A percentile compares a stretch with the other conserved stretches of the same genome.
Evolutionary conservation across 129 eudicot species (phyloP).

Genomic region (Ambrosia artemisiifolia): DNA sequence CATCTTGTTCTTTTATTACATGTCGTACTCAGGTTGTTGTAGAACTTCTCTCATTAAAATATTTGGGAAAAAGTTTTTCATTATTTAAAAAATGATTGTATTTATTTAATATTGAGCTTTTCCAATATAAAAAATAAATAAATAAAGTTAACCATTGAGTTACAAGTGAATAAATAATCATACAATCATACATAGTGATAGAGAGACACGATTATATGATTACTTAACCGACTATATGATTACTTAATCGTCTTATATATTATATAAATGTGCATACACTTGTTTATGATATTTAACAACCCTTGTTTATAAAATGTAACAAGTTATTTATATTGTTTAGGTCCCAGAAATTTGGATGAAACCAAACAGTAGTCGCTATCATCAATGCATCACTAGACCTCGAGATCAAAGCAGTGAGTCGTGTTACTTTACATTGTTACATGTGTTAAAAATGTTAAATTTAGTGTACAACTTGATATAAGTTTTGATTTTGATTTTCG

Average conservation of each 20-base stretch:
- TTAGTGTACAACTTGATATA: neutral
- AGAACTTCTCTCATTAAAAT: neutral
- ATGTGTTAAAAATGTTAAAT: neutral
- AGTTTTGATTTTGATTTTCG: neutral
- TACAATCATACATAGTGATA: no score
- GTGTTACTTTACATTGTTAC: neutral
- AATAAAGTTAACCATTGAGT: no score
- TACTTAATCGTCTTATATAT: no score
- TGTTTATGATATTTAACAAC: no score
- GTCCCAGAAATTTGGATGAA: conserved; percentile 89
- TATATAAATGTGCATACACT: no score
- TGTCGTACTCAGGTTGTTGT: neutral
- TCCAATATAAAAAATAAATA: no score
- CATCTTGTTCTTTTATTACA: neutral
- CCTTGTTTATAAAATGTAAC: neutral
- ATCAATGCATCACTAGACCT: conserved; percentile 69
- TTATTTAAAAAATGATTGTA: neutral
- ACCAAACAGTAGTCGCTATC: conserved; percentile 60
- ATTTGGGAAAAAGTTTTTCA: neutral
- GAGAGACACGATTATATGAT: no score
- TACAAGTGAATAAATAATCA: no score
- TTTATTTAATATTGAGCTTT: neutral
- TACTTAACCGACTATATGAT: no score
- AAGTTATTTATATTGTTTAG: conserved; percentile 28
- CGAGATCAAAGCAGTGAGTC: conserved; percentile 54